Evolutionary conservation across 2,329 filamentous ascomycete species (phyloP), one percentile per base, ranked within the genome.

Genomic region (Waltergamsia citrina): DNA sequence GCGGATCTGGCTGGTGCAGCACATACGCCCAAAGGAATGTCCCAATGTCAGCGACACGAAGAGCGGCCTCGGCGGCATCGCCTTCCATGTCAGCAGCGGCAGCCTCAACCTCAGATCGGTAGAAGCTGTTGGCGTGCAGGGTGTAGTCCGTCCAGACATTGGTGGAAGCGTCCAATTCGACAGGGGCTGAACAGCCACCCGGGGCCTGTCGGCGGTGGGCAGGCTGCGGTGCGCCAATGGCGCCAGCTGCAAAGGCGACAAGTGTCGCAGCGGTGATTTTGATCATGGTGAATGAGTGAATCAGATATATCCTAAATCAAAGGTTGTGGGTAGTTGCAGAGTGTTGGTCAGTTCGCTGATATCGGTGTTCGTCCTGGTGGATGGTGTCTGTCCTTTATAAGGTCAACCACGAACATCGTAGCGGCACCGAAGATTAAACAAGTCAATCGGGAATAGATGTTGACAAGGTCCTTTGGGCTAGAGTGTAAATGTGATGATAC

Each of bases 11-110:
- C 14, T 7, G 11, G 17, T 24, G 10, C 3, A 12, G 8, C 11
- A 47, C 51, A 49, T 42, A 54, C 51, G 59, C 48, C 58, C 57
- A 62, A 33, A 60, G 42, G 49, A 65, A 62, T 43, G 50, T 54
- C 32, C 58, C 59, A 31, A 60, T 46, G 23, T 60, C 50, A 34
- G 56, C 57, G 24, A 60, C 57, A 47, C 52, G 48, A 29, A 43
- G 41, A 21, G 57, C 56, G 3, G 43, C 43, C 12, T 48, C 48
- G n/a, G 55, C 45, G 39, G 38, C 46, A 11, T 45, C 29, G 40
- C 54, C 52, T 32, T 41, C 41, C 22, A 60, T 47, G 35, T 40
- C 32, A 30, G 36, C 35, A 15, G 51, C 46, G 37, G 57, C 59
- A 7, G 47, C 55, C 44, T 55, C 48, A 31, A 62, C 49, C 52